Base-by-base conservation (phyloP, 1,139 yeast species). In the Pichia sp. region DNA sequence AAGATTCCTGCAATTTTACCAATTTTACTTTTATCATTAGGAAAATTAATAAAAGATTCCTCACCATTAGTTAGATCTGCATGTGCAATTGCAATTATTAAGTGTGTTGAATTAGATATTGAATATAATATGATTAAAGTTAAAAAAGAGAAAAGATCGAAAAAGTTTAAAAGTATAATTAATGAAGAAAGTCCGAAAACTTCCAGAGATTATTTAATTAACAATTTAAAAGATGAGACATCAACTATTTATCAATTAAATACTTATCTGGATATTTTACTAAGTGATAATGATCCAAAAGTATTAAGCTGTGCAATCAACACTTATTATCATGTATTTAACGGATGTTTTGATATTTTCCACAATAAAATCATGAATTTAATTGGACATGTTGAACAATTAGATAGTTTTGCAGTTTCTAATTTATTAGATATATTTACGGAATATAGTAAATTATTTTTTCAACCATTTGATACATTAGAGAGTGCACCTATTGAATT, bases 371-470 rank as follows among this genome's bases (percentile, higher is more conserved):
- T 72, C 55, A 71, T 86, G 29, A 68, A 82, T 36, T 70, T 76
- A 31, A 78, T 94, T 50, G 56, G 70, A 1, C 61, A 74, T 14
- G 49, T 89, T 13, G 50, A 58, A 0, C 69, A 74, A 2, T 66
- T 89, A 43, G 95, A 87, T 48, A 83, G 82, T 46, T 86, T 91
- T 84, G 67, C 87, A n/a, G 91, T 84, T 55, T 62, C 72, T 0
- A 60, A 67, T 18, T 60, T 78, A 10, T 65, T 88, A 21, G 87
- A 83, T 37, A 54, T 84, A 9, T 65, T 89, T 40, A 73, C 80
- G 0, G 76, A 77, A 40, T 93, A 93, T 57, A 67, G 78, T 19
- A 69, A 91, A 41, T 53, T 63, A 18, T 88, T 72, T 56, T 56
- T 86, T 30, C 72, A 78, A 19, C 6, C 25, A 7, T 32, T 36